phyloP scores from a whole-genome alignment of 2,329 filamentous ascomycete genomes.

The Sporothrix luriei region DNA sequence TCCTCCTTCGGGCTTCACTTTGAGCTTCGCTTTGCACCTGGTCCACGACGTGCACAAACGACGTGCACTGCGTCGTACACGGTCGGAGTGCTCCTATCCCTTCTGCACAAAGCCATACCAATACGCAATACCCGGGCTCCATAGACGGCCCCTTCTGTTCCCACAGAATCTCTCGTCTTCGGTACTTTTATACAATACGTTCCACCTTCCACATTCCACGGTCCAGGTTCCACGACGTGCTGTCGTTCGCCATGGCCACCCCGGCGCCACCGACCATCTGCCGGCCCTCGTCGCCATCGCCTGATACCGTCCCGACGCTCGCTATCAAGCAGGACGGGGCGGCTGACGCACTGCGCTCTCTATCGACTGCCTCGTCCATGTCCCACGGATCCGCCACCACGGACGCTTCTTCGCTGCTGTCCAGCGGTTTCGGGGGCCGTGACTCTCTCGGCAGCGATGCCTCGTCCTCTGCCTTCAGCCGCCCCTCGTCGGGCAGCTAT shows the following conservation, averaged over 20 bases:
- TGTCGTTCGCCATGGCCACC: conserved; percentile 43
- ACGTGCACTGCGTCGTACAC: conserved; percentile 3
- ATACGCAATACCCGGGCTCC: background rate
- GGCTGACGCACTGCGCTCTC: conserved; percentile 59
- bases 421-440: conserved; percentile 49
- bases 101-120: background rate
- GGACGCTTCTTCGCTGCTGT: conserved; percentile 56
- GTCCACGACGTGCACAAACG: conserved; percentile 10
- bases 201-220: too few species aligned
- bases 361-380: conserved; percentile 63
- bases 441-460: conserved; percentile 56
- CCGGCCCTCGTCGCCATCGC: conserved; percentile 65
- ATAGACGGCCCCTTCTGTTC: background rate
- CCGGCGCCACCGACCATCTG: conserved; percentile 37
- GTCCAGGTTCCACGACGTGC: background rate
- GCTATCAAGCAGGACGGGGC: conserved; percentile 43
- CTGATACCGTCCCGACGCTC: conserved; percentile 63
- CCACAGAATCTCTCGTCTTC: background rate
- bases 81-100: background rate
- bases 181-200: too few species aligned
- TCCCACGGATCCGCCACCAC: conserved; percentile 58
- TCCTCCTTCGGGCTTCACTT: conserved; percentile 9
- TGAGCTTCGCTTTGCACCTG: background rate
- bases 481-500: conserved; percentile 65
- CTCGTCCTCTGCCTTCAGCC: conserved; percentile 54